Conservation (phyloP, 2,329 filamentous ascomycete genomes). For the Keithomyces neogunnii region DNA sequence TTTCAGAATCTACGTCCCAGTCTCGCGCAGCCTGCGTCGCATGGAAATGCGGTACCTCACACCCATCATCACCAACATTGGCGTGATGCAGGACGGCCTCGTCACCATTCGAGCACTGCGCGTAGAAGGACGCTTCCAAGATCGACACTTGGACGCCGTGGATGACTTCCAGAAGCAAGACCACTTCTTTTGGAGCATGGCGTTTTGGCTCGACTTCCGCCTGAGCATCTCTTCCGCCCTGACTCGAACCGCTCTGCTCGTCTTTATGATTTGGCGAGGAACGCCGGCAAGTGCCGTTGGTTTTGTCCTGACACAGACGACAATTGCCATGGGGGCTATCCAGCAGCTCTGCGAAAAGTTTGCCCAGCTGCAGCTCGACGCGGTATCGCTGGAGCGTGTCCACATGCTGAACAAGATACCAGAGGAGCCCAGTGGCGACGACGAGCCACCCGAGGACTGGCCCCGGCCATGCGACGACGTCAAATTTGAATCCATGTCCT, state of each 20-base stretch:
- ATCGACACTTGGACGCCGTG: conserved; percentile 69
- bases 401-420: conserved; percentile 74
- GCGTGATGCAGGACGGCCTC: conserved; percentile 74
- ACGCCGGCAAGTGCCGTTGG: conserved; percentile 72
- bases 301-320: conserved; percentile 61
- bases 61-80: conserved; percentile 87
- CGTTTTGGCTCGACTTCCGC: conserved; percentile 75
- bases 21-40: conserved; percentile 73
- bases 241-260: conserved; percentile 65
- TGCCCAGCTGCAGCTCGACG: conserved; percentile 82
- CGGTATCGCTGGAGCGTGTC: conserved; percentile 81
- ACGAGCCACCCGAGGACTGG: conserved; percentile 68
- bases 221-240: conserved; percentile 54
- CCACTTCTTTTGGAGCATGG: conserved; percentile 88
- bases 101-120: conserved; percentile 80
- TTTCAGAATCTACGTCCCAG: conserved; percentile 70
- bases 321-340: conserved; percentile 26
- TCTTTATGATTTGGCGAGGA: conserved; percentile 66
- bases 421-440: conserved; percentile 59
- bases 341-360: conserved; percentile 65
- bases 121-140: conserved; percentile 71
- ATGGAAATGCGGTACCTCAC: conserved; percentile 86
- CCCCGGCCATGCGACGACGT: conserved; percentile 65
- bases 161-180: conserved; percentile 92
- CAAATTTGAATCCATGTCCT: conserved; percentile 65